Evolutionary conservation across 257 asterid genomes (phyloP), one percentile per base, ranked within the genome.

Genomic region (Forsythia viridissima): DNA sequence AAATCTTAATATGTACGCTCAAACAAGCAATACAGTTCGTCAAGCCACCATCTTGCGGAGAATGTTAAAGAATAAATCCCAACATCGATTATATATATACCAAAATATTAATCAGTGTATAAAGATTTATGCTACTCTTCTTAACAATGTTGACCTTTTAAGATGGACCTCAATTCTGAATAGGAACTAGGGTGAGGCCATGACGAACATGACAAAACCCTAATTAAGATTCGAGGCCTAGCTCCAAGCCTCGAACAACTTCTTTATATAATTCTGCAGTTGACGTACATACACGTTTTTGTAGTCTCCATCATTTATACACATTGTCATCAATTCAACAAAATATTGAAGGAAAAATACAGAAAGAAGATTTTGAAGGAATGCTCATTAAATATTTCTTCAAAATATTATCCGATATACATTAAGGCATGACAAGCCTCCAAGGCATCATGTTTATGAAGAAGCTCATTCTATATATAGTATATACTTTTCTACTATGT

Each of bases 401-500:
- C 73, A 75, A 70, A 44, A 59, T 1, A 13, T 16, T 9, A 65
- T 80, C 75, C 70, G 51, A 57, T 69, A 39, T 80, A 68, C 79
- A 80, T 75, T 63, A 59, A 66, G 65, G 66, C 76, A 74, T 36
- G 70, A 79, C 16, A 44, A 43, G 34, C 34, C 34, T 30, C 34
- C 34, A 30, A 30, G 68, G 75, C 70, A 63, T 71, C 66, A 38
- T 51, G 69, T 61, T 70, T 74, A 30, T 30, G 34, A 10, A 48
- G 57, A 46, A 11, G 55, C 18, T 46, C 4, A 46, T 44, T 44
- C 51, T 46, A 46, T 46, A 24, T 24, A 30, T 71, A 75, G 70
- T 75, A 82, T 79, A 75, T n/a, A 59, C 38, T 37, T 4, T 43
- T 36, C 63, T 21, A 55, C 3, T 74, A 59, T 20, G 74, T 70